These are phyloP conservation scores for Lodderomyces orthopsilosis DNA, from an alignment of 1,139 yeast species.

Conservation along the genomic window DNA sequence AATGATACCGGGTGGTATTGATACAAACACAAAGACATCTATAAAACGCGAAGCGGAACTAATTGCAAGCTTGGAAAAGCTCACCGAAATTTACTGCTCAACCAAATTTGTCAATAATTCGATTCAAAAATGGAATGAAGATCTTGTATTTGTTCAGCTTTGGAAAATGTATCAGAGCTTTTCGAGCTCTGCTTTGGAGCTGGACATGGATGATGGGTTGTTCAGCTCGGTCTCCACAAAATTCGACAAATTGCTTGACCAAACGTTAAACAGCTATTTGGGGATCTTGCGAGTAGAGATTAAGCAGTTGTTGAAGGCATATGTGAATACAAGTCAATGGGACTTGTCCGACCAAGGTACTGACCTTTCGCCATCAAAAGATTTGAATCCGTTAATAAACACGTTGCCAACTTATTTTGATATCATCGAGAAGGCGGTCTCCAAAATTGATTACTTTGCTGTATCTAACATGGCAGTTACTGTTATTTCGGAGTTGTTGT, in stretches of 20 bases:
- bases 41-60: constrained; percentile 12
- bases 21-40: constrained; percentile 3
- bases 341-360: constrained; percentile 14
- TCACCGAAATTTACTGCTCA: constrained; percentile 63
- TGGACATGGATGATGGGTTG: constrained; percentile 38
- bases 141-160: constrained; percentile 60
- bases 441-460: constrained; percentile 28
- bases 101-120: constrained; percentile 49
- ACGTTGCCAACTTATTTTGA: constrained; percentile 35
- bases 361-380: constrained; percentile 25
- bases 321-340: constrained; percentile 46
- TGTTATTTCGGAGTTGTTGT: constrained; percentile 47
- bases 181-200: constrained; percentile 11
- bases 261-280: constrained; percentile 39
- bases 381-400: constrained; percentile 34
- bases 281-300: constrained; percentile 51
- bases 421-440: constrained; percentile 29
- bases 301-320: constrained; percentile 48
- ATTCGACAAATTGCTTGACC: constrained; percentile 40
- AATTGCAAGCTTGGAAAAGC: constrained; percentile 47
- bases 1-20: constrained; percentile 36
- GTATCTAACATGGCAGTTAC: constrained; percentile 40
- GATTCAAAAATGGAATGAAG: constrained; percentile 64
- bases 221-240: constrained; percentile 53
- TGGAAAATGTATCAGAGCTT: constrained; percentile 41